A percentile compares a stretch with the other conserved stretches of the same genome.
These are phyloP conservation scores for Litchi chinensis DNA, from an alignment of 345 rosid genomes.

Conservation along the genomic window DNA sequence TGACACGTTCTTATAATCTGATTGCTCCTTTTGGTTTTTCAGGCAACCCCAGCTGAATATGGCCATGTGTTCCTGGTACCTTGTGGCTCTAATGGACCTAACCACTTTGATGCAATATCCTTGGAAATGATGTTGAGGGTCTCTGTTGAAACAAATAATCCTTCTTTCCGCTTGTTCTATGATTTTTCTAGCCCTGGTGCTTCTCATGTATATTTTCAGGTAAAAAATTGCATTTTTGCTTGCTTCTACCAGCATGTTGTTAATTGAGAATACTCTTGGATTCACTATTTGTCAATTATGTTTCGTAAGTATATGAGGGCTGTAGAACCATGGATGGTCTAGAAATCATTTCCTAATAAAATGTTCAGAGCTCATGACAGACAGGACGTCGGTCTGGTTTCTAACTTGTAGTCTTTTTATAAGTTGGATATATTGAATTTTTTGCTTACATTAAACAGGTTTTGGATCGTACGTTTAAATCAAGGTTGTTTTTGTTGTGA, in stretches of 20 bases:
- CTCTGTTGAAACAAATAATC: conserved; percentile 37
- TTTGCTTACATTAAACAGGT: background rate
- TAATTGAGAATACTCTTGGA: background rate
- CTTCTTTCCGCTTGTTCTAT: conserved; percentile 33
- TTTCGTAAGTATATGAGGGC: background rate
- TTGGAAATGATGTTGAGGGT: conserved; percentile 32
- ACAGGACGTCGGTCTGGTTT: background rate
- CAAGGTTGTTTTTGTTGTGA: background rate
- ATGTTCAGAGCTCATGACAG: too few species aligned
- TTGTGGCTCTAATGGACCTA: conserved; percentile 22
- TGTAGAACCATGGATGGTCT: background rate
- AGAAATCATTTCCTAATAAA: background rate
- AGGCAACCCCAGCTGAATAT: conserved; percentile 41
- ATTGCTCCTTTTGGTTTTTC: conserved; percentile 9
- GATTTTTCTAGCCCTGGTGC: conserved; percentile 20
- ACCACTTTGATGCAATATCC: conserved; percentile 27
- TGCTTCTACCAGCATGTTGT: background rate
- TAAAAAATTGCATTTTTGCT: conserved; percentile 9
- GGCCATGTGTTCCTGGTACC: conserved; percentile 44
- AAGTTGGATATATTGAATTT: background rate
- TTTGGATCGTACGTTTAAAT: background rate
- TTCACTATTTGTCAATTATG: background rate
- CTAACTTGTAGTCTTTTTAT: background rate
- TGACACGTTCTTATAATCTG: conserved; percentile 12
- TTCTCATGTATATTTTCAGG: conserved; percentile 36